These are phyloP conservation scores for Solanum aculeatissimum DNA, from an alignment of 305 asterid genomes.

Conservation along the genomic window DNA sequence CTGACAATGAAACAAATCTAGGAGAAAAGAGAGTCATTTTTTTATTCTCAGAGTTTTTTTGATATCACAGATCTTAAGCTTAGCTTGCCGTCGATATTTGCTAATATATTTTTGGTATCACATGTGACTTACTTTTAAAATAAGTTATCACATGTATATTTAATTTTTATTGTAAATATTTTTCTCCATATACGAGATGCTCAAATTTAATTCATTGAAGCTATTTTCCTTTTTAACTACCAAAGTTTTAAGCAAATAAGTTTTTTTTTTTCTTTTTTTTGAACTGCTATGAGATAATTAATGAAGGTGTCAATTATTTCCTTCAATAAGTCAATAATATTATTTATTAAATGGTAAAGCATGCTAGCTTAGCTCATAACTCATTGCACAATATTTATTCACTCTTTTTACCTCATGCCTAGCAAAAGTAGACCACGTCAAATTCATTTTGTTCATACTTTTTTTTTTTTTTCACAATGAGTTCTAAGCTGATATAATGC, in stretches of 20 bases:
- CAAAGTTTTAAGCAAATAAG: not conserved
- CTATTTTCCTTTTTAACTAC: not conserved
- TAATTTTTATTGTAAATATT: not conserved
- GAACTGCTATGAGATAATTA: not conserved
- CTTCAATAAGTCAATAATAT: not conserved
- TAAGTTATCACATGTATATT: no score
- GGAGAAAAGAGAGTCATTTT: no score
- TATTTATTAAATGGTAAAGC: not conserved
- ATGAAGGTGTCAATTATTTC: not conserved
- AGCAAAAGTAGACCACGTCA: not conserved
- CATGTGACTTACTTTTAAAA: no score
- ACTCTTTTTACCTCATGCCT: not conserved
- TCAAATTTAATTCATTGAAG: not conserved
- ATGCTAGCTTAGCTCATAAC: not conserved
- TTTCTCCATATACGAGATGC: not conserved
- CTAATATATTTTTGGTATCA: constrained; percentile 79
- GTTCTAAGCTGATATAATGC: not conserved
- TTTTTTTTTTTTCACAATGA: not conserved
- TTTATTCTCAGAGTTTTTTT: no score
- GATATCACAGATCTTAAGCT: constrained; percentile 70
- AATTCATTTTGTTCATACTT: not conserved
- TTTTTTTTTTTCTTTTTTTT: no score
- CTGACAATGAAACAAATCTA: no score
- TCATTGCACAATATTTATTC: not conserved
- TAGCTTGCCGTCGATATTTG: constrained; percentile 94